Base-by-base conservation (phyloP, 306 rosid species). In the Gastrolobium villosum region DNA sequence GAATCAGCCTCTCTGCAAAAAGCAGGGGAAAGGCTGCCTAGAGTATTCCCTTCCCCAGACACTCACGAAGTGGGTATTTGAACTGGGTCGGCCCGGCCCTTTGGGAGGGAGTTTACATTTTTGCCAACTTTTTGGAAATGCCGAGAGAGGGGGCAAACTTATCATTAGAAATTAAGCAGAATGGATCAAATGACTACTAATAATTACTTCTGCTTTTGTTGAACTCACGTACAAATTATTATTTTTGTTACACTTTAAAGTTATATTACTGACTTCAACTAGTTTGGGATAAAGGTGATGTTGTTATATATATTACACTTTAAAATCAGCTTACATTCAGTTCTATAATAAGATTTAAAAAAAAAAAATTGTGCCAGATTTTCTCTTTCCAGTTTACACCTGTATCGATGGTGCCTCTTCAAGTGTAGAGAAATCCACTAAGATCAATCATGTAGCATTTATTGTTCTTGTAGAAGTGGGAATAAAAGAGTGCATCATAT, bases 381-480 rank as follows among this genome's bases (percentile, higher is more conserved):
- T 35, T 35, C 67, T 61, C 67, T 35, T 61, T n/a, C 35, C 39
- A 34, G 43, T 34, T 34, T 1, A 60, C 40, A 35, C 9, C 26
- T 35, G 30, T 45, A 35, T 61, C 7, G 9, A 3, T 6, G 26
- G 37, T 56, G 56, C 26, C 28, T n/a, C 56, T 50, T 50, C 37
- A 56, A 28, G 37, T 43, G 32, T 73, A 57, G 28, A 61, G 15
- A 6, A 35, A 35, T 20, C 40, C 43, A 6, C 14, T 63, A 62
- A 41, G 70, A 60, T 45, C 28, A 61, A n/a, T 48, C n/a, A 20
- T 14, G 20, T 41, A n/a, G 14, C 50, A 31, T 70, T 43, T 28
- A 30, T 56, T 26, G 68, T 32, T 26, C 41, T 73, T 30, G 48
- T 57, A 63, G 48, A 44, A 60, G 36, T 39, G 44, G 36, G 36